Percentiles rank a stretch among this genome's conserved stretches.
Conservation (phyloP, 2,329 filamentous ascomycete species). For the Ceratocystis smalleyi region DNA sequence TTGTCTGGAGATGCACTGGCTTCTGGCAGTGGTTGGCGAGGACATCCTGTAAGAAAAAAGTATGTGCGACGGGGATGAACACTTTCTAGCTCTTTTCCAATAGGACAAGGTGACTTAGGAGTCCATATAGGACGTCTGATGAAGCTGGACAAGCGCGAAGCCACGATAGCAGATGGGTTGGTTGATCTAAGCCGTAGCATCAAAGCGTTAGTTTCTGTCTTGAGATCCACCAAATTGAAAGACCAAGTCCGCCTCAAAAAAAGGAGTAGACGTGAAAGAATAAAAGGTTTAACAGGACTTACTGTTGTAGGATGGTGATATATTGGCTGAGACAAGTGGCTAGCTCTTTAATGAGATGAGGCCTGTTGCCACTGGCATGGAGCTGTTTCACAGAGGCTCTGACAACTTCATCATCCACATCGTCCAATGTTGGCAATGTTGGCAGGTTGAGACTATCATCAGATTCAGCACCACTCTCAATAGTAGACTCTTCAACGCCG, state of each 20-base stretch:
- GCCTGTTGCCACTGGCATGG: slow-evolving; percentile 77
- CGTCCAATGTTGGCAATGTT: slow-evolving; percentile 57
- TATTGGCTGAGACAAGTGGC: slow-evolving; percentile 61
- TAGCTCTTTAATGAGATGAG: slow-evolving; percentile 88
- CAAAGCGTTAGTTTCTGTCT: not conserved
- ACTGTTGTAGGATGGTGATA: slow-evolving; percentile 82
- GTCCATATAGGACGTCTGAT: slow-evolving; percentile 76
- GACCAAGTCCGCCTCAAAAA: not conserved
- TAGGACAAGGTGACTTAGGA: slow-evolving; percentile 61
- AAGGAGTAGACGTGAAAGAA: not conserved
- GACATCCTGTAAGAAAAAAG: slow-evolving; percentile 84
- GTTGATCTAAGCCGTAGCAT: slow-evolving; percentile 52
- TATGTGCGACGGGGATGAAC: slow-evolving; percentile 90
- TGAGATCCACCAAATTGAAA: slow-evolving; percentile 2
- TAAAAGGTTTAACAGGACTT: slow-evolving; percentile 29
- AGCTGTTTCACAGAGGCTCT: slow-evolving; percentile 78
- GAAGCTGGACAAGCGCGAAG: slow-evolving; percentile 76
- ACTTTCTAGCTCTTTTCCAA: slow-evolving; percentile 83
- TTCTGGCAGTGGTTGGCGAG: slow-evolving; percentile 65
- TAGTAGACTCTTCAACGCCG: slow-evolving; percentile 37
- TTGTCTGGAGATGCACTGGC: not conserved
- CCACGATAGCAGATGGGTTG: slow-evolving; percentile 89
- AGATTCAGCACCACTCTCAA: slow-evolving; percentile 80
- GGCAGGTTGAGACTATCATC: slow-evolving; percentile 63
- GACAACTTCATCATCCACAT: slow-evolving; percentile 90